A percentile compares a stretch with the other conserved stretches of the same genome.
These are phyloP conservation scores for Trametes meyenii DNA, from an alignment of 768 basidiomycete genomes.

Conservation along the genomic window DNA sequence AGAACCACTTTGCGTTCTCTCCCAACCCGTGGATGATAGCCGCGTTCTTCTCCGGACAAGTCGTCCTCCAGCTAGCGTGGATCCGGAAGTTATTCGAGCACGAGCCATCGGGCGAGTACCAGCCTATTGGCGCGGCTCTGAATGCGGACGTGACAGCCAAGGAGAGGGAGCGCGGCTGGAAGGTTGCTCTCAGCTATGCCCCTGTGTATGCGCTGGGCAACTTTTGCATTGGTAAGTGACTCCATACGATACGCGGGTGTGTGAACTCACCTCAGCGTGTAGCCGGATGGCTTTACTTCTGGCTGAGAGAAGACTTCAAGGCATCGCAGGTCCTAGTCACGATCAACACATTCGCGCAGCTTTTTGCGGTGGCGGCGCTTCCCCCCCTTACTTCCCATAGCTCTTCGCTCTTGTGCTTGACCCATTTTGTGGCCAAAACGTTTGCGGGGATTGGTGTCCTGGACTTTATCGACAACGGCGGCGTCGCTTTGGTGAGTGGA, in stretches of 20 bases:
- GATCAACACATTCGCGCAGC: conserved; percentile 39
- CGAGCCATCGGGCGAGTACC: conserved; percentile 17
- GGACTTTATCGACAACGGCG: conserved; percentile 36
- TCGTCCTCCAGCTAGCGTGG: conserved; percentile 33
- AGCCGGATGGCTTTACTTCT: conserved; percentile 39
- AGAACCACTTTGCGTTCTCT: conserved; percentile 40
- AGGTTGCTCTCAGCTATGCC: conserved; percentile 34
- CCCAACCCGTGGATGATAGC: conserved; percentile 38
- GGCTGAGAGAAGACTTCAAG: conserved; percentile 33
- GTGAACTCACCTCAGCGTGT: not conserved
- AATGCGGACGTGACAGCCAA: not conserved
- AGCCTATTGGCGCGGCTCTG: not conserved
- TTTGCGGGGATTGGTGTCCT: conserved; percentile 42
- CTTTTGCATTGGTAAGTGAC: conserved; percentile 35
- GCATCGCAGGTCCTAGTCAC: conserved; percentile 35
- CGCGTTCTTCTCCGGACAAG: conserved; percentile 36
- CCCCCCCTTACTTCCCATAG: conserved; percentile 34
- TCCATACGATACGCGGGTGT: not conserved
- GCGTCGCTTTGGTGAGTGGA: conserved; percentile 29
- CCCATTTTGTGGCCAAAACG: conserved; percentile 47
- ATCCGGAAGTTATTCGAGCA: conserved; percentile 33
- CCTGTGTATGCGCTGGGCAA: conserved; percentile 38
- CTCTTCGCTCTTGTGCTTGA: conserved; percentile 35
- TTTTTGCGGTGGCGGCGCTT: conserved; percentile 40
- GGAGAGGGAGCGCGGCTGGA: conserved; percentile 14